These are phyloP conservation scores for Epichloe aotearoae DNA, from an alignment of 2,329 filamentous ascomycete genomes.

Conservation along the genomic window DNA sequence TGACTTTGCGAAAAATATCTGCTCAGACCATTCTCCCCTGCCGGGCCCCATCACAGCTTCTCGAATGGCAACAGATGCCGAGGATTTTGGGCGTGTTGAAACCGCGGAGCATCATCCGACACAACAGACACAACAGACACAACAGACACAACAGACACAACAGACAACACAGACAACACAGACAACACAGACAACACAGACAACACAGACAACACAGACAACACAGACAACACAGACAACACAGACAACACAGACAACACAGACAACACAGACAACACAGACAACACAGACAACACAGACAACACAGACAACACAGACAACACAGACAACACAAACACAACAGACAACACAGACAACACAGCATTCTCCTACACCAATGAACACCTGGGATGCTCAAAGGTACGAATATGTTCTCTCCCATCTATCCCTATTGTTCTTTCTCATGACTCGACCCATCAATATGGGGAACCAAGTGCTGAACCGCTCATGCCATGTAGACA, in stretches of 20 bases:
- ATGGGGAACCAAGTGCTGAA: slow-evolving; percentile 1
- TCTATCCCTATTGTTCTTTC: neutral
- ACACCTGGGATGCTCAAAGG: slow-evolving; percentile 43
- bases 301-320: neutral
- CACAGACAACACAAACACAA: neutral
- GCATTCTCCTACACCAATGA: slow-evolving; percentile 10
- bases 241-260: neutral
- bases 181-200: neutral
- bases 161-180: neutral
- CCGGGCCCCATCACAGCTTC: neutral
- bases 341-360: neutral
- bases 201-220: neutral
- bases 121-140: neutral
- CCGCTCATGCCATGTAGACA: slow-evolving; percentile 31
- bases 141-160: too few relatives aligned
- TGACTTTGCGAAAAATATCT: neutral
- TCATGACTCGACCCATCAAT: neutral
- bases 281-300: neutral
- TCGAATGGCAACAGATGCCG: neutral
- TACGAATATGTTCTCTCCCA: slow-evolving; percentile 15
- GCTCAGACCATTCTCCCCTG: neutral
- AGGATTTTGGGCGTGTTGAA: neutral
- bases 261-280: neutral
- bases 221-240: neutral
- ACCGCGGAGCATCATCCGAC: neutral